Base-by-base conservation (phyloP, 1,284 basidiomycete species). In the Tranzscheliella williamsii region DNA sequence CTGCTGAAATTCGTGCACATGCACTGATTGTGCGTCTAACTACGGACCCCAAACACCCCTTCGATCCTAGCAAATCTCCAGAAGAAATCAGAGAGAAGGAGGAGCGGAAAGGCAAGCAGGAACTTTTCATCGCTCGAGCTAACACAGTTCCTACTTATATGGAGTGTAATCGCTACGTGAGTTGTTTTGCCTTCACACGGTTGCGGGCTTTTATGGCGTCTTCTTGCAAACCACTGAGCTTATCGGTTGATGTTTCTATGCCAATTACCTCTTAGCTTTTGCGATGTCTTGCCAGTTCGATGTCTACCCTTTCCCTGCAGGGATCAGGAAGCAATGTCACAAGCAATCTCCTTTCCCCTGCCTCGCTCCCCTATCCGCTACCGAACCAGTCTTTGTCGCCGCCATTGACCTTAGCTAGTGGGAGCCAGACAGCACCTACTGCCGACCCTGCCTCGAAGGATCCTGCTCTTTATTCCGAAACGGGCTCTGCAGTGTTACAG, bases 141-240 rank as follows among this genome's bases (percentile, higher is more conserved):
- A 94, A 95, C 75, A 90, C 85, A n/a, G 79, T 95, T 15, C 84
- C 86, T 15, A 82, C 85, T 1, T 92, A 90, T 73, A 81, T 91
- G 64, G 91, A 93, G 69, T 82, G 88, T 54, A 95, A 92, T 73
- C 83, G 89, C 76, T 82, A 85, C 50, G 88, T 89, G 72, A 58
- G 60, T 54, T n/a, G 17, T 29, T 16, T n/a, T n/a, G n/a, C n/a
- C n/a, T n/a, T n/a, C n/a, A 37, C 24, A n/a, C n/a, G n/a, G n/a
- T n/a, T n/a, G n/a, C n/a, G n/a, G n/a, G n/a, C n/a, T n/a, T n/a
- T n/a, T n/a, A n/a, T n/a, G n/a, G n/a, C n/a, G n/a, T n/a, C n/a
- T n/a, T n/a, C n/a, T n/a, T n/a, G n/a, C n/a, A n/a, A n/a, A n/a
- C n/a, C n/a, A n/a, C n/a, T n/a, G n/a, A n/a, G n/a, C n/a, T n/a